These are phyloP conservation scores for Microcera coccophila DNA, from an alignment of 2,329 filamentous ascomycete genomes.

Conservation along the genomic window DNA sequence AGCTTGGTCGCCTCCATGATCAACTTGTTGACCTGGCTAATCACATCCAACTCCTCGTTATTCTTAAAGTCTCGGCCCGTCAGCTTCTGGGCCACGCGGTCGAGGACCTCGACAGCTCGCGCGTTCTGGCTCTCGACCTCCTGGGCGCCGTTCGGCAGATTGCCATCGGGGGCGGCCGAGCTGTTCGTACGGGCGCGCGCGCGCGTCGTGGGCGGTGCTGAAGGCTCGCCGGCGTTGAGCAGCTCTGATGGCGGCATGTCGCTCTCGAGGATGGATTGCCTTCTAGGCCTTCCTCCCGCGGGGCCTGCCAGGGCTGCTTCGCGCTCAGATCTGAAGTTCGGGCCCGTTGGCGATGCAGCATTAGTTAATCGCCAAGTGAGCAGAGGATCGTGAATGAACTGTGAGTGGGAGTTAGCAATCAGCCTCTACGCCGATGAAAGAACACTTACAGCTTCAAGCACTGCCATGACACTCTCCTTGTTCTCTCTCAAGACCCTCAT, in stretches of 20 bases:
- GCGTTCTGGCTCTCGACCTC: slow-evolving; percentile 86
- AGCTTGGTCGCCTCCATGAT: slow-evolving; percentile 93
- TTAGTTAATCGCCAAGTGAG: slow-evolving; percentile 89
- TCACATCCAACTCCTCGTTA: slow-evolving; percentile 76
- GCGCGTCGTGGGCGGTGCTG: slow-evolving; percentile 47
- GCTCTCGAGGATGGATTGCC: slow-evolving; percentile 66
- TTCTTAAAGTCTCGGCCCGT: slow-evolving; percentile 90
- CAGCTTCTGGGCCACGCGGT: slow-evolving; percentile 90
- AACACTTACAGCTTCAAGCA: slow-evolving; percentile 84
- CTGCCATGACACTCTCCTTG: slow-evolving; percentile 97
- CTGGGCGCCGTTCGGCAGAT: slow-evolving; percentile 35
- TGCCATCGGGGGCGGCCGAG: slow-evolving; percentile 38
- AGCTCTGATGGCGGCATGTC: slow-evolving; percentile 58
- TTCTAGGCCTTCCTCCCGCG: slow-evolving; percentile 48
- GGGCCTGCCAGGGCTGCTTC: slow-evolving; percentile 51
- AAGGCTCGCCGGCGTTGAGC: slow-evolving; percentile 44
- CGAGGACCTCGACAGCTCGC: slow-evolving; percentile 83
- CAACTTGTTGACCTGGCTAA: slow-evolving; percentile 88
- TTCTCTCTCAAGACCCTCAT: slow-evolving; percentile 96
- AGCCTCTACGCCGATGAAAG: too few relatives aligned
- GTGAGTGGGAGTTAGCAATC: slow-evolving; percentile 6
- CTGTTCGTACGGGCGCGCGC: slow-evolving; percentile 59
- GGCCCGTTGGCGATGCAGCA: slow-evolving; percentile 59
- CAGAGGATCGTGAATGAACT: slow-evolving; percentile 99
- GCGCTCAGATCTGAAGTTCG: slow-evolving; percentile 62